Evolutionary conservation across 805 yeast genomes (phyloP), one percentile per base, ranked within the genome.

Genomic region (Wickerhamiella allomyrinae): DNA sequence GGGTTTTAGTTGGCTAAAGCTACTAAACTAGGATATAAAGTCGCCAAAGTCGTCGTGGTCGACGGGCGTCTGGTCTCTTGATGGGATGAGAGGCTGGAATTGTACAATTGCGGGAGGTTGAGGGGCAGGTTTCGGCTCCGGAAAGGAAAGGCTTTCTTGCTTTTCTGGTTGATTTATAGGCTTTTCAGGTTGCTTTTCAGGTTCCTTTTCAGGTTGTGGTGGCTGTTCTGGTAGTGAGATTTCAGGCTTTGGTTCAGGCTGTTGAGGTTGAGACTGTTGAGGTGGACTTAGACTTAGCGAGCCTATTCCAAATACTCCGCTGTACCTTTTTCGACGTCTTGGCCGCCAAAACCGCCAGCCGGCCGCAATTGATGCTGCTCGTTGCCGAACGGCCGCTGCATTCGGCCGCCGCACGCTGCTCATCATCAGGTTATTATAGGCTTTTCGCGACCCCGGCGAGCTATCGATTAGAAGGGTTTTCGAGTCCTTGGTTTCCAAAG

Each of bases 291-390:
- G n/a, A n/a, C n/a, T n/a, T n/a, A n/a, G n/a, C n/a, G n/a, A n/a
- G n/a, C n/a, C n/a, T n/a, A n/a, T n/a, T n/a, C n/a, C n/a, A n/a
- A n/a, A n/a, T n/a, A n/a, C n/a, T n/a, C n/a, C n/a, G n/a, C n/a
- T n/a, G n/a, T n/a, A n/a, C n/a, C n/a, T n/a, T n/a, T 17, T 27
- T 27, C 15, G 13, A 9, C 20, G 14, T 19, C 8, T 15, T 9
- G 34, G 34, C 5, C 34, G 34, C 34, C 34, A 31, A 21, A 31
- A 31, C 34, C 34, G 34, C 34, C 34, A 31, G 10, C 21, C 21
- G 21, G 21, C 21, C 4, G 34, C 21, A 17, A 31, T 31, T 5
- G 15, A 20, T 13, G 17, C 4, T 3, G 34, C 34, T 7, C 21
- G 34, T 4, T n/a, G 20, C 2, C 15, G 20, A 3, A 31, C 21